Percentiles rank a stretch among this genome's conserved stretches.
Evolutionary conservation across 768 basidiomycete species (phyloP).

Genomic region (Leucocoprinus birnbaumii): DNA sequence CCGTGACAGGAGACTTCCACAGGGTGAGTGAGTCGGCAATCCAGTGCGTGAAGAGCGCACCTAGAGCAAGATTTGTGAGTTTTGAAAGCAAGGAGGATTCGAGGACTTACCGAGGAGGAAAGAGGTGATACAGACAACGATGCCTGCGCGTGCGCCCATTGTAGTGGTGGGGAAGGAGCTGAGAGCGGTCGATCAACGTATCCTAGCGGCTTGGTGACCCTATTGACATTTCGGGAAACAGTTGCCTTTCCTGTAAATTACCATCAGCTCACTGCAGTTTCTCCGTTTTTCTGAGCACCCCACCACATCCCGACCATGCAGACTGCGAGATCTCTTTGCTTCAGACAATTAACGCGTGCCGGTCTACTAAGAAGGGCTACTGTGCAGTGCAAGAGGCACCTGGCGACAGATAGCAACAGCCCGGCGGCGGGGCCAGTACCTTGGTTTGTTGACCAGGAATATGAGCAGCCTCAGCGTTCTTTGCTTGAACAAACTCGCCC

Average conservation of each 20-base stretch:
- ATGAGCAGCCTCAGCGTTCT: slow-evolving; percentile 18
- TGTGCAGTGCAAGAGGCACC: not conserved
- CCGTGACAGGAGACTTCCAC: slow-evolving; percentile 87
- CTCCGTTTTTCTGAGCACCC: too few species aligned
- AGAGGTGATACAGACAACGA: slow-evolving; percentile 75
- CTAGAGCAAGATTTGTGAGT: slow-evolving; percentile 32
- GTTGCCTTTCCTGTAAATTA: slow-evolving; percentile 1
- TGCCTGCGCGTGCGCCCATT: slow-evolving; percentile 72
- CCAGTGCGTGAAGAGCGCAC: slow-evolving; percentile 85
- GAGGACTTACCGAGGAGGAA: slow-evolving; percentile 67
- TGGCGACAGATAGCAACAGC: not conserved
- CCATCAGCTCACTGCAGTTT: not conserved
- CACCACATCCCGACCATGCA: too few species aligned
- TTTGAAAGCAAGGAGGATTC: not conserved
- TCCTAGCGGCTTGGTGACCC: not conserved
- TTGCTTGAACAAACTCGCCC: not conserved
- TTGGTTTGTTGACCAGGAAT: slow-evolving; percentile 64
- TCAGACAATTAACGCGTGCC: not conserved
- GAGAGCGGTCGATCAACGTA: not conserved
- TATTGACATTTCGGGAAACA: not conserved
- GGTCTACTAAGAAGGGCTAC: not conserved
- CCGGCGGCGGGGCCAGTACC: slow-evolving; percentile 31
- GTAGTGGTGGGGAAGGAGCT: slow-evolving; percentile 13
- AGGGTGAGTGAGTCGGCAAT: slow-evolving; percentile 90
- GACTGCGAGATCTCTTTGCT: not conserved